Conservation (phyloP, 148 eudicot species). For the Mesembryanthemum crystallinum region DNA sequence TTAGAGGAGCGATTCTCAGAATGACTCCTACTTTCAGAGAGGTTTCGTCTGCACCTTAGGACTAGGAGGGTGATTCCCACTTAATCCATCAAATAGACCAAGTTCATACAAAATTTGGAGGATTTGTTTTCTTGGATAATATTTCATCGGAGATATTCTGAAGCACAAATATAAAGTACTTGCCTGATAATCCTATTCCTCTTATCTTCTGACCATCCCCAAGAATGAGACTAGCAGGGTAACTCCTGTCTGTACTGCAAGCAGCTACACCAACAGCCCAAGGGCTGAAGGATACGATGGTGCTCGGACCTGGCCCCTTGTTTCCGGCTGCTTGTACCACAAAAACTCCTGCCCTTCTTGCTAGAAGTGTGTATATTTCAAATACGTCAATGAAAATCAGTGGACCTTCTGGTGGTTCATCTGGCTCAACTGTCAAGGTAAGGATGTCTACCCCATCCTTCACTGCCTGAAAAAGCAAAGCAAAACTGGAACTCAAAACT, state of each 20-base stretch:
- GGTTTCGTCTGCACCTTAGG: no score
- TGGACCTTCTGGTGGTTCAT: conserved; percentile 72
- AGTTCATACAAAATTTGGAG: no score
- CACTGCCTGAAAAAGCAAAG: conserved; percentile 50
- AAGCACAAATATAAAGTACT: background rate
- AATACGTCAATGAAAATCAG: conserved; percentile 75
- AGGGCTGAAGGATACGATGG: conserved; percentile 82
- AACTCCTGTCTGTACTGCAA: conserved; percentile 60
- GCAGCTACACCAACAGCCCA: conserved; percentile 85
- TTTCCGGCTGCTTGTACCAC: conserved; percentile 94
- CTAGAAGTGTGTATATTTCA: conserved; percentile 71
- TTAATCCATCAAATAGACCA: no score
- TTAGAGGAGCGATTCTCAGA: no score
- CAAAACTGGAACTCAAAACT: background rate
- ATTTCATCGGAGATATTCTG: no score
- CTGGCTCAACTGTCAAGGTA: conserved; percentile 84
- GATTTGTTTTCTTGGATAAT: background rate
- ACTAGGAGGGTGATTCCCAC: no score
- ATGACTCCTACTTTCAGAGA: no score
- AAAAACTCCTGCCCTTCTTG: conserved; percentile 77
- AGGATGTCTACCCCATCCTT: conserved; percentile 80
- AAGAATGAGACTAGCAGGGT: conserved; percentile 62
- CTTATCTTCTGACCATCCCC: conserved; percentile 55
- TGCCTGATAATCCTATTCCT: conserved; percentile 88
- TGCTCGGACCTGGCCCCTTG: conserved; percentile 61